Evolutionary conservation across 495 filamentous ascomycete species (phyloP).

Genomic region (Tuber microsphaerosporum): DNA sequence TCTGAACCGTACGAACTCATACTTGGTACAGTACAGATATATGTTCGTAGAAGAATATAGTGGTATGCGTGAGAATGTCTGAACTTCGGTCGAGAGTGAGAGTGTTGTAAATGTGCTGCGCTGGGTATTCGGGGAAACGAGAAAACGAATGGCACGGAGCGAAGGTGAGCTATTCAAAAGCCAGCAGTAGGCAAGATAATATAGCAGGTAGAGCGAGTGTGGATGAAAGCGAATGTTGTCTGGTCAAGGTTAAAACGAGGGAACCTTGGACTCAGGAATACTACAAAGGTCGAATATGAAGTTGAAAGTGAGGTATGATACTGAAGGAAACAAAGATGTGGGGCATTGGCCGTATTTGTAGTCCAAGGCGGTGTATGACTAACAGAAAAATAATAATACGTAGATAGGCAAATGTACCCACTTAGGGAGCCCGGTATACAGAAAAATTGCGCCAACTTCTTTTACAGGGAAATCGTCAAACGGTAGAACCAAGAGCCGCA

Average conservation of each 20-base stretch:
- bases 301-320: neutral
- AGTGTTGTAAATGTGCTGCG: neutral
- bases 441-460: neutral
- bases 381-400: neutral
- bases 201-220: neutral
- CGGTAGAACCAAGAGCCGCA: neutral
- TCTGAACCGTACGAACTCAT: conserved; percentile 25
- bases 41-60: neutral
- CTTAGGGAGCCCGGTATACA: neutral
- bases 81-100: neutral
- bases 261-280: conserved; percentile 3
- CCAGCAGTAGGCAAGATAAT: neutral
- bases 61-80: neutral
- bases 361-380: neutral
- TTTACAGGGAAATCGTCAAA: neutral
- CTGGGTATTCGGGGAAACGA: neutral
- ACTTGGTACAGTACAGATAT: neutral
- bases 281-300: conserved; percentile 2
- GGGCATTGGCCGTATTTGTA: neutral
- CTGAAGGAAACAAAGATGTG: neutral
- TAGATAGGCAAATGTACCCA: neutral
- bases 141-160: conserved; percentile 1
- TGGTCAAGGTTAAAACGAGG: conserved; percentile 3
- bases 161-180: conserved; percentile 4
- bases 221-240: conserved; percentile 5